Percentiles rank a stretch among this genome's conserved stretches.
Evolutionary conservation across 139 green algal species (phyloP).

Genomic region (Zygnema cylindricum): DNA sequence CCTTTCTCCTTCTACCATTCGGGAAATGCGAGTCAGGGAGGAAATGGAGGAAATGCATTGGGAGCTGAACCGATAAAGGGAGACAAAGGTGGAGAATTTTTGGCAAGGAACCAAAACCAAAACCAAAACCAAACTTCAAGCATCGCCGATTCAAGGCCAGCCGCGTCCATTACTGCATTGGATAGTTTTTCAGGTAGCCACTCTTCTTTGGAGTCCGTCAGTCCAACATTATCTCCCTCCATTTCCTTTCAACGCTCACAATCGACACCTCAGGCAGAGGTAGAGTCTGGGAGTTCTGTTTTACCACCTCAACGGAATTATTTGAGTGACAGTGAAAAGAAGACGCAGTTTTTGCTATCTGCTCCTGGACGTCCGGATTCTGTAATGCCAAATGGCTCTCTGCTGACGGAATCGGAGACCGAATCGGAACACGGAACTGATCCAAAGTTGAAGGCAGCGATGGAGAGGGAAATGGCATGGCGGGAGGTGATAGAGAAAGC

Average conservation of each 20-base stretch:
- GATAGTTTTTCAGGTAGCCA: not conserved
- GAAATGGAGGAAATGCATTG: not conserved
- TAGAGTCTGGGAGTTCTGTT: not conserved
- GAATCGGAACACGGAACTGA: not conserved
- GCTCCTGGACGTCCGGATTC: too few species aligned
- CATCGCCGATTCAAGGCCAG: not conserved
- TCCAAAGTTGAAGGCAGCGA: constrained; percentile 6
- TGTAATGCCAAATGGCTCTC: too few species aligned
- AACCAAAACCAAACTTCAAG: not conserved
- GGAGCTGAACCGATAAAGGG: too few species aligned
- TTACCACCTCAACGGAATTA: not conserved
- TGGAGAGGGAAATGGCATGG: constrained; percentile 57
- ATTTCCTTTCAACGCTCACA: not conserved
- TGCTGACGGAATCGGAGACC: not conserved
- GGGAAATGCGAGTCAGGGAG: not conserved
- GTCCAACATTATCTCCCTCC: not conserved
- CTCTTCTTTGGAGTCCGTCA: not conserved
- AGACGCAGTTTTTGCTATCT: not conserved
- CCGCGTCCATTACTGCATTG: not conserved
- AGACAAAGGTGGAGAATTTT: not conserved
- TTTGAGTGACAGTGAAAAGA: not conserved
- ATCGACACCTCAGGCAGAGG: not conserved
- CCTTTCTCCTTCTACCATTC: too few species aligned
- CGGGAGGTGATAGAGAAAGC: constrained; percentile 45
- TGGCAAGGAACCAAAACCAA: not conserved